Percentiles rank a stretch among this genome's conserved stretches.
phyloP scores from a whole-genome alignment of 23 red algal genomes.

The Cyanidioschyzon merolae region DNA sequence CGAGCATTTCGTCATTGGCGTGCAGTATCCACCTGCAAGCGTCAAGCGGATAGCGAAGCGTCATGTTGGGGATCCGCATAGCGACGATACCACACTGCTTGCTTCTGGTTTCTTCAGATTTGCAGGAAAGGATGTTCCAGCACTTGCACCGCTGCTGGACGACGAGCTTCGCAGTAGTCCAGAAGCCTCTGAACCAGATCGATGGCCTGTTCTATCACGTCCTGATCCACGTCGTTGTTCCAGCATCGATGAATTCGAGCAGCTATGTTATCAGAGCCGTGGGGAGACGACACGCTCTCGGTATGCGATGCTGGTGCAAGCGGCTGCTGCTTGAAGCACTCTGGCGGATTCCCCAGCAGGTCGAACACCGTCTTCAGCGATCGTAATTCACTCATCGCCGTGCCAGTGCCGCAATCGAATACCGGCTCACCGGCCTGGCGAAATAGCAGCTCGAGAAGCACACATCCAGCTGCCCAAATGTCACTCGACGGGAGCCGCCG shows the following conservation, averaged over 20 bases:
- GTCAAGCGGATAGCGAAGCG: too few relatives aligned
- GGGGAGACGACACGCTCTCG: not conserved
- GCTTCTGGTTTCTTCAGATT: too few relatives aligned
- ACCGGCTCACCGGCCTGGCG: constrained; percentile 7
- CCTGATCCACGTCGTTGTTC: not conserved
- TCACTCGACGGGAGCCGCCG: not conserved
- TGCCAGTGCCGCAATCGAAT: constrained; percentile 3
- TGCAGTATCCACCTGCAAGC: too few relatives aligned
- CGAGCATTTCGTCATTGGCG: too few relatives aligned
- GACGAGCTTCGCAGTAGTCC: not conserved
- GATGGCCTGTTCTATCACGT: not conserved
- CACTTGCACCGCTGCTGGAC: not conserved
- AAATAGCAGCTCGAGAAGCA: not conserved
- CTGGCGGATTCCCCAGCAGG: not conserved
- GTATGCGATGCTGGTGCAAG: not conserved
- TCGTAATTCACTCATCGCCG: constrained; percentile 5
- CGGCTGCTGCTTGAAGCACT: not conserved
- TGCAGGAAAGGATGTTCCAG: constrained; percentile 1
- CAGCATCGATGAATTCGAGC: not conserved
- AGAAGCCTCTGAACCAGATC: not conserved
- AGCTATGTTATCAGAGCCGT: not conserved
- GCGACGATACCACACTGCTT: too few relatives aligned
- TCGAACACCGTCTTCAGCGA: not conserved
- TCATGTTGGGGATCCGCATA: too few relatives aligned
- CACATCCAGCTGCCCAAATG: constrained; percentile 3